These are phyloP conservation scores for Oidium heveae DNA, from an alignment of 2,329 filamentous ascomycete genomes.

Conservation along the genomic window DNA sequence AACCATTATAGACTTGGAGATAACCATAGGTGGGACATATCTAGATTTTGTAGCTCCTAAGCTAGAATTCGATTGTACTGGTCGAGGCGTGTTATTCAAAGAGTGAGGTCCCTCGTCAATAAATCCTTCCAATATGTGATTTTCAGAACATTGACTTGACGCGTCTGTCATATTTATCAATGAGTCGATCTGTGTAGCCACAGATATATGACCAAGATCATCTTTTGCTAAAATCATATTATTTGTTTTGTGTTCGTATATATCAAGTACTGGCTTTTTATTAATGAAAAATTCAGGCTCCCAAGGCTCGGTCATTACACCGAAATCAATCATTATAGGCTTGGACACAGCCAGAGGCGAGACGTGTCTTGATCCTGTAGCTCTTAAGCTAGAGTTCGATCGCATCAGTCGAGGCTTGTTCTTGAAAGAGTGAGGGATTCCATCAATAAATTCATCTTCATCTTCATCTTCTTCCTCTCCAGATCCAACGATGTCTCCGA, in stretches of 20 bases:
- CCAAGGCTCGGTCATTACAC: constrained; percentile 35
- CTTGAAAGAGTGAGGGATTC: constrained; percentile 26
- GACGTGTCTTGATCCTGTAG: constrained; percentile 14
- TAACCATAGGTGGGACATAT: constrained; percentile 21
- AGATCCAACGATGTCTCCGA: constrained; percentile 50
- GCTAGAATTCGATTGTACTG: constrained; percentile 18
- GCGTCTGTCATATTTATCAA: constrained; percentile 9
- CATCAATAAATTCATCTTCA: constrained; percentile 16
- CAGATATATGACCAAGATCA: constrained; percentile 5
- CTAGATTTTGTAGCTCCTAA: constrained; percentile 12
- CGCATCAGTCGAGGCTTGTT: constrained; percentile 20
- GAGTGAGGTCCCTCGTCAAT: too few relatives aligned
- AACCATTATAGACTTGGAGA: constrained; percentile 28
- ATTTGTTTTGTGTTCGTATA: background rate
- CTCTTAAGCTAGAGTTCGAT: constrained; percentile 14
- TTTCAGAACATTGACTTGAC: constrained; percentile 12
- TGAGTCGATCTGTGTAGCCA: constrained; percentile 2
- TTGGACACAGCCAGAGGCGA: constrained; percentile 25
- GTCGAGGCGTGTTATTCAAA: constrained; percentile 18
- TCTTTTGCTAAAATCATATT: background rate
- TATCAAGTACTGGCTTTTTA: background rate
- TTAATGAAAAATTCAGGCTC: constrained; percentile 11
- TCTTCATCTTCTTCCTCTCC: constrained; percentile 32
- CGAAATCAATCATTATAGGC: constrained; percentile 29
- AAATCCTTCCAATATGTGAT: too few relatives aligned